phyloP scores from a whole-genome alignment of 1,139 yeast species.

The Sporopachydermia cereana region DNA sequence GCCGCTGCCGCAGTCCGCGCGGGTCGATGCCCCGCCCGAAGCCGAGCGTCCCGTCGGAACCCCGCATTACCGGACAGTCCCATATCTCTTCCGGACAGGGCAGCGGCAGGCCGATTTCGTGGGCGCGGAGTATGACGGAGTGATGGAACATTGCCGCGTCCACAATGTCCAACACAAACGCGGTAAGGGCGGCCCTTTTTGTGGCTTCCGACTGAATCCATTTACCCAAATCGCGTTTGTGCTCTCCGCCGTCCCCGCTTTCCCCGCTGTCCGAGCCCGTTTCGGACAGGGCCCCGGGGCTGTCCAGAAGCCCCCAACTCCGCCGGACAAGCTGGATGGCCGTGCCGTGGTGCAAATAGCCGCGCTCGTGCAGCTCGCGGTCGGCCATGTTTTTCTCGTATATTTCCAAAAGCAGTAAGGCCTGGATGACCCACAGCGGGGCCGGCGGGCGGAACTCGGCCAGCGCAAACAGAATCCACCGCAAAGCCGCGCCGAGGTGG shows the following conservation, averaged over 20 bases:
- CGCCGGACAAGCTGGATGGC: slow-evolving; percentile 53
- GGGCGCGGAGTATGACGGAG: slow-evolving; percentile 52
- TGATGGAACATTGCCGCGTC: slow-evolving; percentile 80
- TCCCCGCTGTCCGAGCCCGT: slow-evolving; percentile 19
- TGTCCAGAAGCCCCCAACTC: slow-evolving; percentile 37
- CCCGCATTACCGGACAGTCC: slow-evolving; percentile 34
- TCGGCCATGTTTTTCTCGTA: slow-evolving; percentile 50
- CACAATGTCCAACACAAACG: slow-evolving; percentile 66
- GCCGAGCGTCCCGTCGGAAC: slow-evolving; percentile 4
- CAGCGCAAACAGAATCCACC: slow-evolving; percentile 48
- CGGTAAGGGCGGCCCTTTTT: slow-evolving; percentile 69
- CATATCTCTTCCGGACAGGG: slow-evolving; percentile 77
- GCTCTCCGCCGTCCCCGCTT: slow-evolving; percentile 24
- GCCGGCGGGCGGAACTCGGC: slow-evolving; percentile 49
- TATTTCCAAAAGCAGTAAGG: slow-evolving; percentile 46
- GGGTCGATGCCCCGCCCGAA: background rate
- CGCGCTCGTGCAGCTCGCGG: slow-evolving; percentile 51
- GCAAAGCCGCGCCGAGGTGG: slow-evolving; percentile 45
- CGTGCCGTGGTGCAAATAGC: slow-evolving; percentile 54
- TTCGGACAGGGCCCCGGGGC: slow-evolving; percentile 14
- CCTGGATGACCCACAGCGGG: slow-evolving; percentile 50
- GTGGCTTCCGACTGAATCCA: slow-evolving; percentile 75
- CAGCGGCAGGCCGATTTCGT: slow-evolving; percentile 56
- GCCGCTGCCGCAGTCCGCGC: background rate
- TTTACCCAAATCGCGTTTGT: slow-evolving; percentile 31